Base-by-base conservation (phyloP, 176 grass and related monocot genomes). In the Saccharum spontaneum region DNA sequence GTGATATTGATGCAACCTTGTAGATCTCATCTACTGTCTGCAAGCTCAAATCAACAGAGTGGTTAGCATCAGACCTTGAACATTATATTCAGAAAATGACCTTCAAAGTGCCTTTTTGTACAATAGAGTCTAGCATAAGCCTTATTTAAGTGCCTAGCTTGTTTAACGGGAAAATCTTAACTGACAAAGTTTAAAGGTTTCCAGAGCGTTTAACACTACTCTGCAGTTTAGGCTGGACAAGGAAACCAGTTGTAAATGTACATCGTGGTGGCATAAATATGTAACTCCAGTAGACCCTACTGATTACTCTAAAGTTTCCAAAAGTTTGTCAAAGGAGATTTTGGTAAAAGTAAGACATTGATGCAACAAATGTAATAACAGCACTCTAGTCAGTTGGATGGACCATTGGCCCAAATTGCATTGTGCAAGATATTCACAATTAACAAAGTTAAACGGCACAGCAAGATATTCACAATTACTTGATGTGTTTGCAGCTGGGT, bases 11-110 rank as follows among this genome's bases (percentile, higher is more conserved):
- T 88, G 97, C 81, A 87, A 99, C 88, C 90, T 99, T 99, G 75
- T 99, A 99, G 74, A 99, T 99, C 92, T 99, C 97, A 6, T 99
- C 94, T 16, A 99, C 94, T 79, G 91, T 92, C 97, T 99, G 86
- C 44, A 72, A 89, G 60, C 77, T 71, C 55, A 86, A 74, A 86
- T 79, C 68, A 82, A 62, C 74, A 79, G 65, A 83, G 11, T 3
- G 72, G 66, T 83, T 44, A 57, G 6, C 52, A 77, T 77, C 34
- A 83, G 75, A 79, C 79, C 54, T 85, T 30, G 38, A 70, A 16
- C 49, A 70, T 40, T 26, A 69, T 86, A 85, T 76, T 79, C 3
- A 38, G 2, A 13, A 86, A 78, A 78, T 33, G 7, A 23, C 5
- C 71, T 57, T 45, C 7, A 67, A 46, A 86, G 43, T 71, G 50